phyloP scores from a whole-genome alignment of 768 basidiomycete genomes.

The Suillus decipiens region DNA sequence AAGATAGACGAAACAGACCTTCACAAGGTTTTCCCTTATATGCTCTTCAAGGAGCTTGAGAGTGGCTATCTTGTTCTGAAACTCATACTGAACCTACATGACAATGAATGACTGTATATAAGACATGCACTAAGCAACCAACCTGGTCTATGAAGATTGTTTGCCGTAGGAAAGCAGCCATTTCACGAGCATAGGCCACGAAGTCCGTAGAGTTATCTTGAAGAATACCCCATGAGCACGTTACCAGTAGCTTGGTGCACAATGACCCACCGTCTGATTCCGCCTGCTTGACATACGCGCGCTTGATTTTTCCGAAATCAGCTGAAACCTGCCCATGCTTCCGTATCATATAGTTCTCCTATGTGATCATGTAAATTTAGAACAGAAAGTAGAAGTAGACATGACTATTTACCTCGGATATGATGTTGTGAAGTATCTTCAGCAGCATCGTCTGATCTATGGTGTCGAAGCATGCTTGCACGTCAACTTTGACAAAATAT shows the following conservation, averaged over 20 bases:
- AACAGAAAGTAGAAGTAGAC: background rate
- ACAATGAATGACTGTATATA: background rate
- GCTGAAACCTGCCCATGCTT: constrained; percentile 67
- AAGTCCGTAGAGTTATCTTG: constrained; percentile 81
- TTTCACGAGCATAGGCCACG: constrained; percentile 60
- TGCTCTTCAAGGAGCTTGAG: constrained; percentile 83
- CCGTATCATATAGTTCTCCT: constrained; percentile 77
- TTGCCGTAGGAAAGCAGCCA: constrained; percentile 68
- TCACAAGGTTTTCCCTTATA: constrained; percentile 90
- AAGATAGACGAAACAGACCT: constrained; percentile 44
- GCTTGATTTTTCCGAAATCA: constrained; percentile 55
- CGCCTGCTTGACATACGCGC: constrained; percentile 61
- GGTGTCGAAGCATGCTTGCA: constrained; percentile 94
- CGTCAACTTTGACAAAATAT: constrained; percentile 97
- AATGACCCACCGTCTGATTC: constrained; percentile 53
- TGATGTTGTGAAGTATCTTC: constrained; percentile 67
- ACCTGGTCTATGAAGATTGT: constrained; percentile 90
- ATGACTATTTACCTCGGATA: constrained; percentile 59
- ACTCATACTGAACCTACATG: constrained; percentile 52
- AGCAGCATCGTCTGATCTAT: constrained; percentile 89
- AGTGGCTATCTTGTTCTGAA: constrained; percentile 55
- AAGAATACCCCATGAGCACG: background rate
- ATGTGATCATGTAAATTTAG: constrained; percentile 1
- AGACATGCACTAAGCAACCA: background rate
- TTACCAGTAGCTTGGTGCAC: background rate